A percentile compares a stretch with the other conserved stretches of the same genome.
Conservation (phyloP, 2,329 filamentous ascomycete genomes). For the Blumeriella jaapii region DNA sequence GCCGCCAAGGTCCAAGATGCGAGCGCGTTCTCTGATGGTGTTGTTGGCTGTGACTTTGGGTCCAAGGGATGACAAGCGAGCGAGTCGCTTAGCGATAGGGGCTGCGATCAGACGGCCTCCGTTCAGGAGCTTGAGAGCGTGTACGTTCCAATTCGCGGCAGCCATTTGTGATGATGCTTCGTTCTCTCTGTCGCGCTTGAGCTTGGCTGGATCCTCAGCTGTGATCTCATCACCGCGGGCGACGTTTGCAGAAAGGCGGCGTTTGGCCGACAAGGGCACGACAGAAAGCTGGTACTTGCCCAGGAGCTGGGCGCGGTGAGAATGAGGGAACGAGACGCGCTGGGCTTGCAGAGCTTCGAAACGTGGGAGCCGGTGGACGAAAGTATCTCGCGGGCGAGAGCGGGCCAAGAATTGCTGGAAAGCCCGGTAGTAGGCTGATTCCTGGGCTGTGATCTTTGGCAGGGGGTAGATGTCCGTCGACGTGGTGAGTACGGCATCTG, state of each 20-base stretch:
- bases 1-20: conserved; percentile 79
- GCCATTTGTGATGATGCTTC: conserved; percentile 66
- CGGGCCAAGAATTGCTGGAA: conserved; percentile 66
- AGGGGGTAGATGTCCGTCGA: conserved; percentile 31
- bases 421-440: conserved; percentile 78
- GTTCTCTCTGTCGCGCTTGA: conserved; percentile 63
- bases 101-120: conserved; percentile 53
- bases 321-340: conserved; percentile 59
- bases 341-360: conserved; percentile 82
- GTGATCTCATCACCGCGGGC: conserved; percentile 58
- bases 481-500: conserved; percentile 32
- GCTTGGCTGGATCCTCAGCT: conserved; percentile 49
- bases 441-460: conserved; percentile 41
- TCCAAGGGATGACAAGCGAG: conserved; percentile 39
- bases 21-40: conserved; percentile 39
- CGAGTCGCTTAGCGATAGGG: conserved; percentile 51
- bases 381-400: conserved; percentile 59
- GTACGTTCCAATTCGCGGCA: conserved; percentile 49
- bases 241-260: conserved; percentile 60
- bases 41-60: conserved; percentile 34
- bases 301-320: conserved; percentile 69
- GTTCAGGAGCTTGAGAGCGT: conserved; percentile 48
- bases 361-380: conserved; percentile 72
- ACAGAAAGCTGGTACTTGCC: conserved; percentile 74
- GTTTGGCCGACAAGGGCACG: conserved; percentile 56